phyloP scores from a whole-genome alignment of 306 rosid species.

The Ammopiptanthus mongolicus region DNA sequence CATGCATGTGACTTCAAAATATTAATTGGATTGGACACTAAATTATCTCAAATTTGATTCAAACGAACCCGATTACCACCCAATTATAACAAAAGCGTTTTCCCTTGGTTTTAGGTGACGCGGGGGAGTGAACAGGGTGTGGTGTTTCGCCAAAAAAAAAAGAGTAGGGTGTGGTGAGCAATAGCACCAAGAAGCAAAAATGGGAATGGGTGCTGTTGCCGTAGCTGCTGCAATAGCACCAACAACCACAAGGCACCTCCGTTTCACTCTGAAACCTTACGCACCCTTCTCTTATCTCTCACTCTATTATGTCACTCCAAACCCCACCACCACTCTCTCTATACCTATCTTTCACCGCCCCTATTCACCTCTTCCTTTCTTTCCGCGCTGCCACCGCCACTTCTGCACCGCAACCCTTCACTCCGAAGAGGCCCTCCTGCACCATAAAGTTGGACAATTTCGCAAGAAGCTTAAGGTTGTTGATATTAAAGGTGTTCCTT shows the following conservation, averaged over 20 bases:
- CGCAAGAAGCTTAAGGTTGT: constrained; percentile 73
- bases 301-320: background rate
- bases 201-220: background rate
- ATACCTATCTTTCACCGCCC: constrained; percentile 20
- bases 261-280: constrained; percentile 15
- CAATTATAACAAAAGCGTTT: too few species aligned
- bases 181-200: too few species aligned
- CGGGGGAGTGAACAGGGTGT: too few species aligned
- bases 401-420: constrained; percentile 45
- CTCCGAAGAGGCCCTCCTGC: constrained; percentile 22
- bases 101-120: too few species aligned
- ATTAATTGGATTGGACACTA: too few species aligned
- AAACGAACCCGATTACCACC: too few species aligned
- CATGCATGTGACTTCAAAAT: too few species aligned
- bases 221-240: constrained; percentile 33
- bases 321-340: background rate
- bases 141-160: too few species aligned
- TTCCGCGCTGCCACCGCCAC: constrained; percentile 24
- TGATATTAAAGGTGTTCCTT: constrained; percentile 54
- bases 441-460: constrained; percentile 49
- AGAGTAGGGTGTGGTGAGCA: too few species aligned
- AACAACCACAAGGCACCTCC: constrained; percentile 36
- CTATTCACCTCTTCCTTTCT: background rate
- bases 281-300: constrained; percentile 35
- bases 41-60: too few species aligned